Evolutionary conservation across 2,329 filamentous ascomycete species (phyloP).

Genomic region (Aspergillus transmontanensis): DNA sequence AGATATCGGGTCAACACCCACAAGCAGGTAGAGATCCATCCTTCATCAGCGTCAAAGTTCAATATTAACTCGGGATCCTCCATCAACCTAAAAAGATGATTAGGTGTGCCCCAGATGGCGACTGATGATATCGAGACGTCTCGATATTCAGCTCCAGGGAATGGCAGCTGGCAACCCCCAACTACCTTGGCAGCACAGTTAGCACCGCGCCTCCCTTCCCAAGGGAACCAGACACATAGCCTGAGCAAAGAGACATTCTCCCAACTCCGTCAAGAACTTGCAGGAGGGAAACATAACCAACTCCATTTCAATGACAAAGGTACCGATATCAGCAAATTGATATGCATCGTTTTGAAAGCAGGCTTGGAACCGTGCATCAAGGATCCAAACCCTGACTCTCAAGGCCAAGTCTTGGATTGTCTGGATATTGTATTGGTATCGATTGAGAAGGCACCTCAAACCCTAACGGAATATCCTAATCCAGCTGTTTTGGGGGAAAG

Average conservation of each 20-base stretch:
- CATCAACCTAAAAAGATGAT: constrained; percentile 11
- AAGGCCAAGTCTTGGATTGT: constrained; percentile 60
- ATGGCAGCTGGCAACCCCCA: constrained; percentile 46
- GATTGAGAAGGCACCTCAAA: constrained; percentile 70
- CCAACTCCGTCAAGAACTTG: constrained; percentile 68
- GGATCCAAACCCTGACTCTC: constrained; percentile 62
- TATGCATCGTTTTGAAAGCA: constrained; percentile 80
- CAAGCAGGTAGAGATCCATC: background rate
- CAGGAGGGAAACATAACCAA: constrained; percentile 50
- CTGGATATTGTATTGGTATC: constrained; percentile 76
- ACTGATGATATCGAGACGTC: constrained; percentile 23
- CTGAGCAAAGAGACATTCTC: constrained; percentile 75
- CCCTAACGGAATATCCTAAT: constrained; percentile 67
- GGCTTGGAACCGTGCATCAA: constrained; percentile 63
- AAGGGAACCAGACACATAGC: constrained; percentile 61
- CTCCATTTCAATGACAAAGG: constrained; percentile 64
- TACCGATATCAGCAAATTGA: constrained; percentile 79
- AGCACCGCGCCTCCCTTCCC: constrained; percentile 75
- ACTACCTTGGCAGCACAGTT: constrained; percentile 88
- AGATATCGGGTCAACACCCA: background rate
- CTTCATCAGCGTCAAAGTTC: background rate
- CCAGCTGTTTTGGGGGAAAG: constrained; percentile 56
- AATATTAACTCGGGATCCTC: background rate
- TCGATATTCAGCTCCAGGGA: constrained; percentile 18
- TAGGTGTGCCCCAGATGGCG: constrained; percentile 28